Evolutionary conservation across 179 eudicot genomes (phyloP).

Genomic region (Pouteria campechiana): DNA sequence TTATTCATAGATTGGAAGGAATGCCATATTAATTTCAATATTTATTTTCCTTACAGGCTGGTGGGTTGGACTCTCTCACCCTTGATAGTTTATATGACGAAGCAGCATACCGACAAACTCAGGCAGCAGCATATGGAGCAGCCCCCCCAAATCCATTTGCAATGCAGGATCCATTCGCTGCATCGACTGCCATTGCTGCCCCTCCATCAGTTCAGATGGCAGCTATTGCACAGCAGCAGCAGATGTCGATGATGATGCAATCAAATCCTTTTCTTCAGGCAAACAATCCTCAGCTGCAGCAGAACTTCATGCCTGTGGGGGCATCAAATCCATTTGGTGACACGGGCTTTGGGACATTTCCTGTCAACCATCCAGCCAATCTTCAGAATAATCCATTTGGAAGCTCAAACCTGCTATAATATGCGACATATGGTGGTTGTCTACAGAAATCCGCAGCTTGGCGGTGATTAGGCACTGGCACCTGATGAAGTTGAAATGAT

Average conservation of each 20-base stretch:
- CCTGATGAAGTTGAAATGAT: no score
- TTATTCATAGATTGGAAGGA: no score
- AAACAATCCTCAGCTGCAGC: slow-evolving; percentile 42
- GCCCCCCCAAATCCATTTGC: slow-evolving; percentile 91
- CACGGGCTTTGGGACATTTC: slow-evolving; percentile 57
- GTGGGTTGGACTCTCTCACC: slow-evolving; percentile 89
- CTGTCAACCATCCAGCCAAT: slow-evolving; percentile 34
- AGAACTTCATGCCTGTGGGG: slow-evolving; percentile 24
- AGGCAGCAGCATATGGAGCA: slow-evolving; percentile 66
- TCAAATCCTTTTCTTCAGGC: slow-evolving; percentile 57
- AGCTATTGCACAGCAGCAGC: slow-evolving; percentile 34
- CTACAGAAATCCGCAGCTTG: no score
- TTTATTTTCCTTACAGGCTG: slow-evolving; percentile 40
- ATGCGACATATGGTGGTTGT: no score
- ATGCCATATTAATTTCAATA: no score
- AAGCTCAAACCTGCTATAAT: slow-evolving; percentile 50
- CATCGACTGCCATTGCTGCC: slow-evolving; percentile 49
- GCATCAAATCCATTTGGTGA: slow-evolving; percentile 75
- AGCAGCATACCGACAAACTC: slow-evolving; percentile 72
- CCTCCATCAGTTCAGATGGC: slow-evolving; percentile 62
- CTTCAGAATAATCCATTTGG: slow-evolving; percentile 80
- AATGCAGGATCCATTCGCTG: slow-evolving; percentile 65
- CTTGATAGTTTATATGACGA: slow-evolving; percentile 82
- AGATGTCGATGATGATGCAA: no score
- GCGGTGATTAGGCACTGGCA: no score